phyloP scores from a whole-genome alignment of 78 protist species.

The Pirum gemmata region DNA sequence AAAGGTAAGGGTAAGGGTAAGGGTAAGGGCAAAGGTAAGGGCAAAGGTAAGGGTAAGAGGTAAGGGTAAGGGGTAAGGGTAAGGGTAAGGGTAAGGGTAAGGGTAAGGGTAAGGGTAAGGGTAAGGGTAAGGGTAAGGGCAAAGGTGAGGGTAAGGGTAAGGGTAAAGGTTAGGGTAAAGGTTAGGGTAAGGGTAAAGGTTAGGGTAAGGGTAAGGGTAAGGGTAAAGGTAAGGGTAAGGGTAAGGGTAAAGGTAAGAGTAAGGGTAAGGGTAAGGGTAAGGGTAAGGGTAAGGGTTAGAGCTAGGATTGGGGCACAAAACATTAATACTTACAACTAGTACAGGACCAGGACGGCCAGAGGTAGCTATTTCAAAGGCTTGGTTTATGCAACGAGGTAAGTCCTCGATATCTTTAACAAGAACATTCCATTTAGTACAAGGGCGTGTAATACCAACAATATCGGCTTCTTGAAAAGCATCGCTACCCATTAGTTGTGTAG shows the following conservation, averaged over 20 bases:
- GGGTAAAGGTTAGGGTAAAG: no score
- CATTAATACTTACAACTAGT: constrained; percentile 37
- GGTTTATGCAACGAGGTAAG: constrained; percentile 56
- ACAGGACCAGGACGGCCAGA: constrained; percentile 64
- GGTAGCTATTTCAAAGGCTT: constrained; percentile 58
- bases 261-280: neutral
- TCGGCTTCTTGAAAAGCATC: constrained; percentile 59
- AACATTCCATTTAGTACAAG: constrained; percentile 59
- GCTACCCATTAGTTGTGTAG: constrained; percentile 45
- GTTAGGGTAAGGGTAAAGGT: no score
- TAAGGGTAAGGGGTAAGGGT: neutral
- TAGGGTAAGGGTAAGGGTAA: neutral
- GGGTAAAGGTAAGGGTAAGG: no score
- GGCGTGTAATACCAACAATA: constrained; percentile 51
- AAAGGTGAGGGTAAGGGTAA: no score
- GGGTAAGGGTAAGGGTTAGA: no score
- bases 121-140: no score
- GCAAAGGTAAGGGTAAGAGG: no score
- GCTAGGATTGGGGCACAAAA: neutral
- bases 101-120: neutral
- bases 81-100: neutral
- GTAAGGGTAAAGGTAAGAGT: no score
- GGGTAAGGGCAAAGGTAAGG: no score
- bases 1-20: no score
- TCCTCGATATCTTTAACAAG: constrained; percentile 50